These are phyloP conservation scores for Tuber microsphaerosporum DNA, from an alignment of 495 filamentous ascomycete genomes.

Conservation along the genomic window DNA sequence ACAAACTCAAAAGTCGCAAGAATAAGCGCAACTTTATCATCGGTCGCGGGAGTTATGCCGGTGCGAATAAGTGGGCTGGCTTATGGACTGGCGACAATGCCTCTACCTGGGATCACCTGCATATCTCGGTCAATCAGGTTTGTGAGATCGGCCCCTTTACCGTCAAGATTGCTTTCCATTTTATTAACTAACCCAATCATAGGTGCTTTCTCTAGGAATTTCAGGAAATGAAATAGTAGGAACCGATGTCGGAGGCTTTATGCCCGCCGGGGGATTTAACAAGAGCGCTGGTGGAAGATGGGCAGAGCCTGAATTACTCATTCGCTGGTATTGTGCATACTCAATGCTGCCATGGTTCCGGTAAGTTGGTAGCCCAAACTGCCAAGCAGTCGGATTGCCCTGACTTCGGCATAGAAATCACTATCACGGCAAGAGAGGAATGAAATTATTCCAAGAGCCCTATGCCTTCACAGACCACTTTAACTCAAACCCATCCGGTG, in stretches of 20 bases:
- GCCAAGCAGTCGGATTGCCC: neutral
- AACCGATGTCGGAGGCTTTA: slow-evolving; percentile 35
- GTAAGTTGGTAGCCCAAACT: neutral
- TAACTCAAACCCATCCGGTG: slow-evolving; percentile 2
- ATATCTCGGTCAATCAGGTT: slow-evolving; percentile 36
- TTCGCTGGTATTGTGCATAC: slow-evolving; percentile 34
- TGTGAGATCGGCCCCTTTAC: neutral
- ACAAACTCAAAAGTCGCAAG: slow-evolving; percentile 19
- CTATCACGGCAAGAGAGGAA: slow-evolving; percentile 10
- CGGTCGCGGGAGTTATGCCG: slow-evolving; percentile 36
- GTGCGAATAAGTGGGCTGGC: slow-evolving; percentile 31
- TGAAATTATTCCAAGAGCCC: slow-evolving; percentile 18
- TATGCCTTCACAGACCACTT: slow-evolving; percentile 13
- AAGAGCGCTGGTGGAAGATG: neutral
- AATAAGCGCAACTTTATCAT: slow-evolving; percentile 40
- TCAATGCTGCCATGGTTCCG: slow-evolving; percentile 37
- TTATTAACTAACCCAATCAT: neutral
- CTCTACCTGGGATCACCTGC: slow-evolving; percentile 32
- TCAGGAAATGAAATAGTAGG: slow-evolving; percentile 27
- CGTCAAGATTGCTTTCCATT: neutral
- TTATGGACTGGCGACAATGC: slow-evolving; percentile 39
- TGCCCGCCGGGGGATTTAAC: neutral
- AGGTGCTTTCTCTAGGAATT: slow-evolving; percentile 25
- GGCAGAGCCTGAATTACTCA: slow-evolving; percentile 31
- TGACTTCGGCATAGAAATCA: slow-evolving; percentile 11